Conservation (phyloP, 2,329 filamentous ascomycete genomes). For the Xylaria digitata region DNA sequence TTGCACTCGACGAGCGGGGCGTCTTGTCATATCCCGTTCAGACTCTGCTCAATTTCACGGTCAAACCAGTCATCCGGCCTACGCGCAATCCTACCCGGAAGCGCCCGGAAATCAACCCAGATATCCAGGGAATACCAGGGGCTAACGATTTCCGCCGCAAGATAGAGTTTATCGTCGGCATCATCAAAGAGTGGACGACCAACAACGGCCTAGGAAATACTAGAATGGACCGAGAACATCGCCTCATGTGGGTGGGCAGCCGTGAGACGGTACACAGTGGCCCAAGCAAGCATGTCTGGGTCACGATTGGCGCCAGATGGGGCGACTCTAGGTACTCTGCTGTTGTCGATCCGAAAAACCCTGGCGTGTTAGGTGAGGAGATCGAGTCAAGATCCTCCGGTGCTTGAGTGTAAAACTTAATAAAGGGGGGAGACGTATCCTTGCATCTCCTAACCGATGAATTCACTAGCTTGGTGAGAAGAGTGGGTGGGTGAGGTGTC, state of each 20-base stretch:
- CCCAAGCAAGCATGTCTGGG: constrained; percentile 74
- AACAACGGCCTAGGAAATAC: constrained; percentile 78
- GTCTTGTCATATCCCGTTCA: constrained; percentile 78
- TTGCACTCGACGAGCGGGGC: constrained; percentile 76
- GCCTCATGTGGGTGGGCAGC: constrained; percentile 69
- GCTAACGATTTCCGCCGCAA: constrained; percentile 80
- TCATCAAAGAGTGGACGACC: constrained; percentile 76
- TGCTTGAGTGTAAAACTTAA: constrained; percentile 17
- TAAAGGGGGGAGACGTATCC: not conserved
- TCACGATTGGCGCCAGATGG: constrained; percentile 72
- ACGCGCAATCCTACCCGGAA: constrained; percentile 59
- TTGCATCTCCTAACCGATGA: constrained; percentile 1
- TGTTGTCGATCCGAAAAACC: constrained; percentile 65
- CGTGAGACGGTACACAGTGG: constrained; percentile 66
- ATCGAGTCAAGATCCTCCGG: constrained; percentile 56
- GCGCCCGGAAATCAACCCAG: constrained; percentile 69
- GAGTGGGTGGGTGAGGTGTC: not conserved
- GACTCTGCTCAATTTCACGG: constrained; percentile 75
- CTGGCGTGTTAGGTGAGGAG: constrained; percentile 65
- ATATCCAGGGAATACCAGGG: constrained; percentile 72
- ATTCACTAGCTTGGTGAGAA: not conserved
- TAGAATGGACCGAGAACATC: constrained; percentile 64
- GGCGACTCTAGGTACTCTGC: constrained; percentile 68
- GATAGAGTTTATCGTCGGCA: constrained; percentile 75
- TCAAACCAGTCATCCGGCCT: constrained; percentile 59